Conservation (phyloP, 139 green algal species). For the Marvania coccoides region DNA sequence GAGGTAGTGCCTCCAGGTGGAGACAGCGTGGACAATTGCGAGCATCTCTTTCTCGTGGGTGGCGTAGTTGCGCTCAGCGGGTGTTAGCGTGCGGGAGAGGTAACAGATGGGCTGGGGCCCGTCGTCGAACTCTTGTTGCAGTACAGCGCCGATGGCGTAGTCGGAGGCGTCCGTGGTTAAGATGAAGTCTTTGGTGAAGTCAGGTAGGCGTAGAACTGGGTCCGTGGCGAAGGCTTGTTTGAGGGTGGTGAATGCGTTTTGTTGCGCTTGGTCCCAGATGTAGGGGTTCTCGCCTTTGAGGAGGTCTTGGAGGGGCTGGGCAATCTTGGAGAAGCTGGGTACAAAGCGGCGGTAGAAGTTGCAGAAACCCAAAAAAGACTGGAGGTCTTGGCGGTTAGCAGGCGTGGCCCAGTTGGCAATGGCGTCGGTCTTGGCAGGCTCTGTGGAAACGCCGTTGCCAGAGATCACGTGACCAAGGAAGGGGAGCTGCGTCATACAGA, state of each 20-base stretch:
- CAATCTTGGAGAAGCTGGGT: constrained; percentile 22
- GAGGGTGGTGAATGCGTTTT: constrained; percentile 26
- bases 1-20: constrained; percentile 36
- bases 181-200: too few relatives aligned
- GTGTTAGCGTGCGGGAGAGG: constrained; percentile 15
- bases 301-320: constrained; percentile 25
- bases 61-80: constrained; percentile 37
- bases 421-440: constrained; percentile 32
- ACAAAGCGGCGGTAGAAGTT: constrained; percentile 46
- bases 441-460: constrained; percentile 7
- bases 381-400: constrained; percentile 13
- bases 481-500: not conserved
- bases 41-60: constrained; percentile 43
- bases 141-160: too few relatives aligned
- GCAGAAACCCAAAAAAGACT: constrained; percentile 41
- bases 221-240: too few relatives aligned
- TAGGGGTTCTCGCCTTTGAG: constrained; percentile 19
- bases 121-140: not conserved
- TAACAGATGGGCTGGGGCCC: constrained; percentile 28
- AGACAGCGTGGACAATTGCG: constrained; percentile 22
- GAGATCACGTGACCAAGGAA: constrained; percentile 12
- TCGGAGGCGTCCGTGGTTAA: too few relatives aligned
- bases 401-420: constrained; percentile 32
- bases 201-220: too few relatives aligned
- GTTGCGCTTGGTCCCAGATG: not conserved